Evolutionary conservation across 177 flowering plant species (phyloP).

Genomic region (Vitis hybrid): DNA sequence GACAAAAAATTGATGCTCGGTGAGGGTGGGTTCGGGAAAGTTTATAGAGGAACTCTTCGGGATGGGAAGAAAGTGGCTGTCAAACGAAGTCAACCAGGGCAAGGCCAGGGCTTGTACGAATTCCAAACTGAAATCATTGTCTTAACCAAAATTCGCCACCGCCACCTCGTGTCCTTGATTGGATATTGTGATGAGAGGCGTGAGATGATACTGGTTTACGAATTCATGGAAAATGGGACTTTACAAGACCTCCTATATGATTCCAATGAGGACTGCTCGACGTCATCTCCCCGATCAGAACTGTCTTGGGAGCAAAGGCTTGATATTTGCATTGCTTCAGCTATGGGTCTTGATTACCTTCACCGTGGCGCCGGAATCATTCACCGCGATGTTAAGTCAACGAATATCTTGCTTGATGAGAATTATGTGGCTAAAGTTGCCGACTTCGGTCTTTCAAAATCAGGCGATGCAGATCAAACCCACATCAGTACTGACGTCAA

Average conservation of each 20-base stretch:
- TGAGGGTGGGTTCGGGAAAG: conserved; percentile 13
- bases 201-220: no score
- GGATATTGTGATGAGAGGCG: not conserved
- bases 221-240: no score
- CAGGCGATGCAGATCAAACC: no score
- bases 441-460: no score
- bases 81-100: conserved; percentile 2
- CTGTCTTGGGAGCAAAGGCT: conserved; percentile 17
- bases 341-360: conserved; percentile 9
- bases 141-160: conserved; percentile 13
- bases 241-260: not conserved
- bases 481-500: no score
- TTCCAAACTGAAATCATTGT: conserved; percentile 12
- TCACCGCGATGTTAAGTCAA: no score
- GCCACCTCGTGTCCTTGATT: conserved; percentile 17
- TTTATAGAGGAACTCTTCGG: conserved; percentile 5
- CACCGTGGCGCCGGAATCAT: no score
- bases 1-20: conserved; percentile 5
- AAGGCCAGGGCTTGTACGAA: conserved; percentile 11
- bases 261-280: no score
- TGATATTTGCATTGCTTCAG: conserved; percentile 10
- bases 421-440: no score
- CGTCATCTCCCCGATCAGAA: not conserved
- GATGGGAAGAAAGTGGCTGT: conserved; percentile 12
- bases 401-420: no score